A percentile compares a stretch with the other conserved stretches of the same genome.
These are phyloP conservation scores for Scenedesmus sp. DNA, from an alignment of 163 green algal species.

Conservation along the genomic window DNA sequence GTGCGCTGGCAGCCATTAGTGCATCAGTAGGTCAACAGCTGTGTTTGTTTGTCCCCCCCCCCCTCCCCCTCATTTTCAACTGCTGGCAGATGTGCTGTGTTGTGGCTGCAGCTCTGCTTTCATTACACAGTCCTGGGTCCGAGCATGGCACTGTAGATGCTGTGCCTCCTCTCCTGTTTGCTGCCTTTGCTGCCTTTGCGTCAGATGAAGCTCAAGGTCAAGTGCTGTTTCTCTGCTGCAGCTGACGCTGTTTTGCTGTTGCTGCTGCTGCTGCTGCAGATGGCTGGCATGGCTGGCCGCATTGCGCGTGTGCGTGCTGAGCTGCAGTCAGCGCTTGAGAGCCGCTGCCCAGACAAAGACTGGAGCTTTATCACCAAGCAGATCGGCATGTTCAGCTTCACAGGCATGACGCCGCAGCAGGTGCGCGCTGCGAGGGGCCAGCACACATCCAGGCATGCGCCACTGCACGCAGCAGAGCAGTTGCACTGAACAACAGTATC, in stretches of 20 bases:
- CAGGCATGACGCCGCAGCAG: slow-evolving; percentile 89
- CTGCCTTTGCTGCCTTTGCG: neutral
- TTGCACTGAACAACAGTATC: neutral
- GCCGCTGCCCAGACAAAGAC: slow-evolving; percentile 79
- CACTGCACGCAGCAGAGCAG: neutral
- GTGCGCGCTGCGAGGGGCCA: slow-evolving; percentile 18
- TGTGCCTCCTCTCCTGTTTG: neutral
- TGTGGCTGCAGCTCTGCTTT: neutral
- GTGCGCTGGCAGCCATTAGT: no score
- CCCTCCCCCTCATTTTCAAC: no score
- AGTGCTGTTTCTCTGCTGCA: neutral
- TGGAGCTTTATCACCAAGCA: slow-evolving; percentile 95
- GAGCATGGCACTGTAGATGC: neutral
- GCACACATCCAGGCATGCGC: neutral
- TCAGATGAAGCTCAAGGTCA: neutral
- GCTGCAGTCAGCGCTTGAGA: slow-evolving; percentile 82
- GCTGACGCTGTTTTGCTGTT: neutral
- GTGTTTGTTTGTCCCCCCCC: no score
- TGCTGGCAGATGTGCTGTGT: neutral
- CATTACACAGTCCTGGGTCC: neutral
- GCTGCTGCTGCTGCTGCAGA: slow-evolving; percentile 31
- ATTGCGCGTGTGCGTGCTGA: slow-evolving; percentile 91
- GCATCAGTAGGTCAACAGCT: no score
- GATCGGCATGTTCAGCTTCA: slow-evolving; percentile 96
- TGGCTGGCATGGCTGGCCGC: slow-evolving; percentile 90